Evolutionary conservation across 1,139 yeast species (phyloP), one percentile per base, ranked within the genome.

Genomic region (Candida albicans): DNA sequence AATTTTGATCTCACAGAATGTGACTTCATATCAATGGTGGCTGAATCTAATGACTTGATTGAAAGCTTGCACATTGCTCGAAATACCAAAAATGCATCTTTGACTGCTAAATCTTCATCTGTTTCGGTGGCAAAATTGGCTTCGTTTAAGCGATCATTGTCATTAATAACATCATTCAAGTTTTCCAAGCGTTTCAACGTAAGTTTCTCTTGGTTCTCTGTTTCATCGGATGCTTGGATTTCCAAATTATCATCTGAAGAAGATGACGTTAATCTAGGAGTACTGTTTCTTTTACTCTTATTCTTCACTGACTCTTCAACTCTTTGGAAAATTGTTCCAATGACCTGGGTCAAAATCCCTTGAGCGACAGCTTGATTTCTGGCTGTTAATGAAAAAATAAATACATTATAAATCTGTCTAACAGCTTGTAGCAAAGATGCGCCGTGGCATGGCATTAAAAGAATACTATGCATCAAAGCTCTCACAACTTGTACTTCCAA

Each of bases 1-100:
- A 95, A 70, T 62, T 95, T 95, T 1, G 97, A 89, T 55, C 99
- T 80, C 51, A 93, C 91, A 2, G 93, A 85, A 58, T 90, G 97
- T 2, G 96, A 86, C 59, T 89, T 80, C 86, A 88, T 83, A 61
- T 93, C 98, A 42, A 86, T 66, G 10, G 77, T 68, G 38, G 86
- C 90, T 26, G 83, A 75, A 47, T 89, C 97, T 33, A 74, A 55
- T 27, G 84, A 77, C 61, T 93, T 93, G 40, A 88, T 88, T 1
- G 97, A 87, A 18, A 95, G 75, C 59, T 89, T 89, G 62, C 97
- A 88, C 91, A 95, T 87, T 1, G 97, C 91, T 59, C 99, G 78
- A 63, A 93, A 90, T 5, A 95, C 81, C 52, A 93, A 74, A 58
- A 91, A 93, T 0, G 98, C 98, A 61, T 95, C 99, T 56, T 89